Conservation (phyloP, 371 early-diverging fungal genomes). For the Encephalitozoon cuniculi region DNA sequence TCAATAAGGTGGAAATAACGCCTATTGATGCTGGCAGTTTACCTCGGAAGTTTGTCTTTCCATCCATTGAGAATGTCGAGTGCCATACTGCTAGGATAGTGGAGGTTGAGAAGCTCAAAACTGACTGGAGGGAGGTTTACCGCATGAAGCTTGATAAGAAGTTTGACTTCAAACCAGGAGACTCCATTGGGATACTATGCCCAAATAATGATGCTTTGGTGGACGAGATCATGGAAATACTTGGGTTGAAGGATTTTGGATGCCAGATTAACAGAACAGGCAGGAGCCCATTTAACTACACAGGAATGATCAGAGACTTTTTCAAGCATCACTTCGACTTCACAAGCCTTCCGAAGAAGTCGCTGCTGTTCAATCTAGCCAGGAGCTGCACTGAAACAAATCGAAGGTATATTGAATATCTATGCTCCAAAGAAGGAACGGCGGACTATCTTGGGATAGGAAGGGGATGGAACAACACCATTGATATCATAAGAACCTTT, state of each 20-base stretch:
- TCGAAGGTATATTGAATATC: slow-evolving; percentile 36
- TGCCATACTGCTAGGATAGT: background rate
- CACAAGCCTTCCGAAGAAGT: slow-evolving; percentile 50
- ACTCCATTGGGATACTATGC: slow-evolving; percentile 39
- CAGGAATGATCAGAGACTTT: slow-evolving; percentile 48
- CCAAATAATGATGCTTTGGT: slow-evolving; percentile 30
- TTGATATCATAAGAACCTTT: slow-evolving; percentile 53
- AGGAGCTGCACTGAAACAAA: slow-evolving; percentile 12
- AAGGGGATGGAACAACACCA: slow-evolving; percentile 38
- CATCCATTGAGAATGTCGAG: background rate
- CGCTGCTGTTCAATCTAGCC: slow-evolving; percentile 33
- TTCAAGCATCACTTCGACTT: slow-evolving; percentile 51
- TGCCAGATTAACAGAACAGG: slow-evolving; percentile 18
- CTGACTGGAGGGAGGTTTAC: slow-evolving; percentile 42
- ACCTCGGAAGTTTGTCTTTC: background rate
- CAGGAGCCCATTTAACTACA: slow-evolving; percentile 27
- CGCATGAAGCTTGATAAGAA: slow-evolving; percentile 16
- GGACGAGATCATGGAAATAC: background rate
- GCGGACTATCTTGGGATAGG: slow-evolving; percentile 51
- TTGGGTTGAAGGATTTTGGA: background rate
- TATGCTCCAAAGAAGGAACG: slow-evolving; percentile 51
- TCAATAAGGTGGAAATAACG: background rate
- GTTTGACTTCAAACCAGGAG: slow-evolving; percentile 30
- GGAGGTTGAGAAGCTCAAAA: slow-evolving; percentile 4
- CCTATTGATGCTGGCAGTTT: background rate